A percentile compares a stretch with the other conserved stretches of the same genome.
These are phyloP conservation scores for Neurospora sp. DNA, from an alignment of 495 filamentous ascomycete genomes.

Conservation along the genomic window DNA sequence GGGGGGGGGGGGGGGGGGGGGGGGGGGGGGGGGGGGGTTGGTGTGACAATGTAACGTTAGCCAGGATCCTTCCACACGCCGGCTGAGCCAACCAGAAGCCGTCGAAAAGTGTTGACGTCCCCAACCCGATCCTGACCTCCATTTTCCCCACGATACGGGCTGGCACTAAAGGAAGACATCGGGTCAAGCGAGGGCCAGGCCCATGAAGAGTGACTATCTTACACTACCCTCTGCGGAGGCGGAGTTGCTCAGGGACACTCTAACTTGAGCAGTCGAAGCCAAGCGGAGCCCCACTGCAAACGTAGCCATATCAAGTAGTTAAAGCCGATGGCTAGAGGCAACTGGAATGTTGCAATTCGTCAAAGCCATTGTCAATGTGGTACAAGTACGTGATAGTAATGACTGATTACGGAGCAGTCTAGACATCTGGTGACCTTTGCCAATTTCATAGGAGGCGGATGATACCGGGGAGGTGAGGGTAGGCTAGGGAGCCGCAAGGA, in stretches of 20 bases:
- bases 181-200: not conserved
- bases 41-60: not conserved
- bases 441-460: not conserved
- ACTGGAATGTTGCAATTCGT: not conserved
- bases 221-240: not conserved
- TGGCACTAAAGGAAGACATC: not conserved
- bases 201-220: not conserved
- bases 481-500: not conserved
- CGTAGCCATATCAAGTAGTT: not conserved
- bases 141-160: not conserved
- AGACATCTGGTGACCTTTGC: not conserved
- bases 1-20: not conserved
- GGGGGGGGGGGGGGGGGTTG: not conserved
- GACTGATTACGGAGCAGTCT: not conserved
- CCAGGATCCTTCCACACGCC: not conserved
- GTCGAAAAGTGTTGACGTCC: not conserved
- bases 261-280: not conserved
- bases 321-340: not conserved
- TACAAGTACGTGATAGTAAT: not conserved
- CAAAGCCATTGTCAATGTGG: not conserved
- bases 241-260: not conserved
- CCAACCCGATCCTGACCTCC: not conserved
- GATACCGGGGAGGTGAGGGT: not conserved
- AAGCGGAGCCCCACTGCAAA: not conserved
- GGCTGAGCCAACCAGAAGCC: not conserved